A percentile compares a stretch with the other conserved stretches of the same genome.
phyloP scores from a whole-genome alignment of 441 rosid species.

The Populus trichocarpa region DNA sequence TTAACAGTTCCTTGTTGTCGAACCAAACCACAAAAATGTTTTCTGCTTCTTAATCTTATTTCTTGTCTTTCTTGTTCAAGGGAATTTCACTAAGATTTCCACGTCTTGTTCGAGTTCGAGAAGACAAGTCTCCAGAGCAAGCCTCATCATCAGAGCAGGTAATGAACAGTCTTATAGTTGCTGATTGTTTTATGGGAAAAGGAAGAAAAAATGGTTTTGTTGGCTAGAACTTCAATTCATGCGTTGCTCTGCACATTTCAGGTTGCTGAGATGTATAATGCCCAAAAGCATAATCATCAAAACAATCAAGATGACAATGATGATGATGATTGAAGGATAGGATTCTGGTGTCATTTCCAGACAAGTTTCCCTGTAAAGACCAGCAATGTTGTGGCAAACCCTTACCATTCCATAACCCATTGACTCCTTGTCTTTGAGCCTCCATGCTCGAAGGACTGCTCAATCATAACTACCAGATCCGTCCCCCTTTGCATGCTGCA shows the following conservation, averaged over 20 bases:
- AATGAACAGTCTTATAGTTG: constrained; percentile 14
- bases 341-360: neutral
- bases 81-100: constrained; percentile 92
- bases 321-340: constrained; percentile 59
- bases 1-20: neutral
- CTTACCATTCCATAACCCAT: neutral
- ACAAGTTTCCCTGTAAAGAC: neutral
- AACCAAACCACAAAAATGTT: neutral
- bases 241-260: constrained; percentile 25
- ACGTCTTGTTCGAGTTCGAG: constrained; percentile 72
- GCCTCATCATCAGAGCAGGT: constrained; percentile 90
- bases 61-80: constrained; percentile 29
- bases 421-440: neutral
- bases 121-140: constrained; percentile 78
- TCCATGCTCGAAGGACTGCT: neutral
- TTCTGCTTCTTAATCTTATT: neutral
- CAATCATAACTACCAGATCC: neutral
- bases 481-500: neutral
- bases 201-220: neutral
- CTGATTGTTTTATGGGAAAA: neutral
- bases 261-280: constrained; percentile 88
- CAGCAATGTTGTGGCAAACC: neutral
- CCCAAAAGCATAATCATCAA: constrained; percentile 72
- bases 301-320: constrained; percentile 58
- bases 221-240: neutral